Evolutionary conservation across 352 stramenopile genomes (phyloP).

Genomic region (Phytophthora palmivora): DNA sequence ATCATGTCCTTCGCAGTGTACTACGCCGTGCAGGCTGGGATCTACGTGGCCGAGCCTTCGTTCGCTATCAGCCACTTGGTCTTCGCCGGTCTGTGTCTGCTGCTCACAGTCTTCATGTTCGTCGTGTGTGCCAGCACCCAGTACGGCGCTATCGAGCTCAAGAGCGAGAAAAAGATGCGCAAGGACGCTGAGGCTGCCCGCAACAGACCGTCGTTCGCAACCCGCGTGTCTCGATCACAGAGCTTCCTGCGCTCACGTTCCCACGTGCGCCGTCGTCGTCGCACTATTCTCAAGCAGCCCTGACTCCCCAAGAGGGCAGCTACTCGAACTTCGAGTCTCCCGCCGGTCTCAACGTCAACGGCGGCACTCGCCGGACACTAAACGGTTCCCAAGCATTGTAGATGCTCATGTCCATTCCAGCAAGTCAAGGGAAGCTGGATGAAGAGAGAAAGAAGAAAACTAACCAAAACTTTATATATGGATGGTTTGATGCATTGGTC

Average conservation of each 20-base stretch:
- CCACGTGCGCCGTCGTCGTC: slow-evolving; percentile 67
- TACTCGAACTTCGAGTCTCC: slow-evolving; percentile 89
- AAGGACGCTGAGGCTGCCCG: slow-evolving; percentile 58
- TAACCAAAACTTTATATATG: slow-evolving; percentile 34
- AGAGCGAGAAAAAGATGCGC: slow-evolving; percentile 83
- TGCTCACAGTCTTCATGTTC: slow-evolving; percentile 85
- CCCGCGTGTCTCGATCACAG: slow-evolving; percentile 75
- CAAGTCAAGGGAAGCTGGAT: slow-evolving; percentile 4
- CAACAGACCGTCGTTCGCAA: slow-evolving; percentile 57
- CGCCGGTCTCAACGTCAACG: slow-evolving; percentile 36
- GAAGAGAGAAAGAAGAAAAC: slow-evolving; percentile 15
- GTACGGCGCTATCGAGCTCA: slow-evolving; percentile 85
- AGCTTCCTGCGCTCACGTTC: slow-evolving; percentile 79
- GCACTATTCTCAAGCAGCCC: slow-evolving; percentile 45
- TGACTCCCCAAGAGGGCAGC: slow-evolving; percentile 61
- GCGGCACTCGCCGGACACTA: slow-evolving; percentile 37
- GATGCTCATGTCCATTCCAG: slow-evolving; percentile 11
- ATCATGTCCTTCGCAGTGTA: slow-evolving; percentile 78
- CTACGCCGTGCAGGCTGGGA: slow-evolving; percentile 71
- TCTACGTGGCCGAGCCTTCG: slow-evolving; percentile 71
- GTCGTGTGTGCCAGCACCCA: slow-evolving; percentile 81
- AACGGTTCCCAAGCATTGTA: slow-evolving; percentile 43
- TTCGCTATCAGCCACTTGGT: slow-evolving; percentile 82
- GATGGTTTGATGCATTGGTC: slow-evolving; percentile 19
- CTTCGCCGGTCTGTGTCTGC: slow-evolving; percentile 69